phyloP scores from a whole-genome alignment of 306 rosid genomes.

The Lablab purpureus region DNA sequence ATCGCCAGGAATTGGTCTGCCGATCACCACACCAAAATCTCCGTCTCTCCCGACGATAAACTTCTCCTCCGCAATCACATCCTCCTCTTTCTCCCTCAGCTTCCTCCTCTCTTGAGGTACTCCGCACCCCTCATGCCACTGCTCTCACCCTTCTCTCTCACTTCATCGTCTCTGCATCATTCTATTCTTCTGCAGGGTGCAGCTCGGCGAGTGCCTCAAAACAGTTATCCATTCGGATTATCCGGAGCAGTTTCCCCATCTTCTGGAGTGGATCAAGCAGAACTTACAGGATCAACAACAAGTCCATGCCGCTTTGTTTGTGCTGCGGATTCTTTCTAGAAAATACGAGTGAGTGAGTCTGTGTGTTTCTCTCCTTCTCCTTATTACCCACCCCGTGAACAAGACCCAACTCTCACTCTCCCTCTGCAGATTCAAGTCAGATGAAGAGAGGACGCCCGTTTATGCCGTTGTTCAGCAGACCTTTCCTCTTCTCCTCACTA shows the following conservation, averaged over 20 bases:
- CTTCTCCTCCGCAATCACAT: conserved; percentile 72
- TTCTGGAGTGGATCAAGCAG: conserved; percentile 85
- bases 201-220: conserved; percentile 92
- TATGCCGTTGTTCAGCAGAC: conserved; percentile 78
- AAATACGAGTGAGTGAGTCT: conserved; percentile 79
- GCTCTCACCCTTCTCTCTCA: background rate
- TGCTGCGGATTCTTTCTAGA: conserved; percentile 84
- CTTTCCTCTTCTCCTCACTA: conserved; percentile 81
- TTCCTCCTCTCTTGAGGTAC: conserved; percentile 85
- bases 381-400: background rate
- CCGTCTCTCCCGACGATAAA: conserved; percentile 56
- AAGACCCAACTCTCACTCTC: background rate
- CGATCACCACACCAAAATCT: conserved; percentile 31
- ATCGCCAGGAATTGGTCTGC: conserved; percentile 86
- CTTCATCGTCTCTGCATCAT: background rate
- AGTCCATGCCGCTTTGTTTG: conserved; percentile 80
- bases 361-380: background rate
- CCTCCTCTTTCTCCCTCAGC: conserved; percentile 71
- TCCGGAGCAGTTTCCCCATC: conserved; percentile 89
- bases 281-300: conserved; percentile 82
- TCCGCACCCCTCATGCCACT: background rate
- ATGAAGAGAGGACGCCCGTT: conserved; percentile 81
- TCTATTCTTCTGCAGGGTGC: conserved; percentile 59
- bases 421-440: conserved; percentile 80
- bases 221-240: conserved; percentile 84